Percentiles rank a stretch among this genome's conserved stretches.
Evolutionary conservation across 805 yeast species (phyloP).

Genomic region (Torulaspora quercuum): DNA sequence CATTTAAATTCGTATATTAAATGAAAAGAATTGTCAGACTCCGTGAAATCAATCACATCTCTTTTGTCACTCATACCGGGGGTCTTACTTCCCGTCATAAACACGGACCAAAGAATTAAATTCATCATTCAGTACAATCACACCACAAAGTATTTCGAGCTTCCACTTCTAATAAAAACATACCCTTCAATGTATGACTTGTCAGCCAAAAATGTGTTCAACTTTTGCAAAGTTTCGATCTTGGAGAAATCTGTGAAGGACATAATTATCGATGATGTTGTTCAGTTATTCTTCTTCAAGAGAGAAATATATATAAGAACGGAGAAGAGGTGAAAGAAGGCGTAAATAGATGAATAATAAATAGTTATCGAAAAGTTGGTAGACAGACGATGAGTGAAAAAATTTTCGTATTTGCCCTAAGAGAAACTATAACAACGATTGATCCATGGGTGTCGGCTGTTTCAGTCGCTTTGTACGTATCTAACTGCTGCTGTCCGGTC

Average conservation of each 20-base stretch:
- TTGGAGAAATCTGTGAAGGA: conserved; percentile 79
- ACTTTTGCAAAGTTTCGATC: conserved; percentile 65
- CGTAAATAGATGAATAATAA: conserved; percentile 1
- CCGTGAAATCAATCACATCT: conserved; percentile 40
- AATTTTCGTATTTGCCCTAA: conserved; percentile 9
- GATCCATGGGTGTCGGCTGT: conserved; percentile 7
- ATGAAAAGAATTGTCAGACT: conserved; percentile 33
- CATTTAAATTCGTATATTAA: background rate
- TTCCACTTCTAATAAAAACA: conserved; percentile 40
- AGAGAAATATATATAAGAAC: background rate
- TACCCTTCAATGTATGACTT: conserved; percentile 96
- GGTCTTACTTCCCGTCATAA: conserved; percentile 96
- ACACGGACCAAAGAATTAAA: conserved; percentile 82
- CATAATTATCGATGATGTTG: conserved; percentile 40
- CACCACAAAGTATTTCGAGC: no score
- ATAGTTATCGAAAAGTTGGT: background rate
- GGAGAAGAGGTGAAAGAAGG: background rate
- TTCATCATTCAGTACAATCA: conserved; percentile 52
- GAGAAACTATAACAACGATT: conserved; percentile 4
- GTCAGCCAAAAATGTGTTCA: conserved; percentile 84
- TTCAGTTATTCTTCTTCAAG: conserved; percentile 7
- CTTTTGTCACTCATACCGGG: conserved; percentile 86
- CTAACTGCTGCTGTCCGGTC: background rate
- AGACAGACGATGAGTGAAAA: conserved; percentile 7
- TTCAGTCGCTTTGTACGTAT: background rate